Percentiles rank a stretch among this genome's conserved stretches.
phyloP scores from a whole-genome alignment of 192 early-diverging fungal species.

The Martensiomyces pterosporus region DNA sequence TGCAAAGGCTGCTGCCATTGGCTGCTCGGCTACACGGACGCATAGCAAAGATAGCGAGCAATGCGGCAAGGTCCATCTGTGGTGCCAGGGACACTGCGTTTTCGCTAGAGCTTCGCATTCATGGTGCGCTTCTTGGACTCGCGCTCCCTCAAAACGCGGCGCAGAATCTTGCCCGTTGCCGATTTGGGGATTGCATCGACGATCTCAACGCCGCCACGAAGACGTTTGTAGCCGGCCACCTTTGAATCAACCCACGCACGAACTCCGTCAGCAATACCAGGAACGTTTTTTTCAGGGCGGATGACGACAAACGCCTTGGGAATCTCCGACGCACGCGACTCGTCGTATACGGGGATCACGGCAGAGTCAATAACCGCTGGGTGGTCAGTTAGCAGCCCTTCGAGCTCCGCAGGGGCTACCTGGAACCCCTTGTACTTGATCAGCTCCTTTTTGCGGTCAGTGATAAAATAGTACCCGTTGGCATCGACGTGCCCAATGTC shows the following conservation, averaged over 20 bases:
- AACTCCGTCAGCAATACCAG: slow-evolving; percentile 33
- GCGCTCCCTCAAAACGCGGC: slow-evolving; percentile 58
- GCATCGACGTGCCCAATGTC: slow-evolving; percentile 60
- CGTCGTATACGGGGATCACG: slow-evolving; percentile 63
- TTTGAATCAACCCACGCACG: slow-evolving; percentile 54
- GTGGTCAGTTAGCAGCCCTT: slow-evolving; percentile 68
- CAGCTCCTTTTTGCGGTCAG: slow-evolving; percentile 72
- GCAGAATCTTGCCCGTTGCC: slow-evolving; percentile 77
- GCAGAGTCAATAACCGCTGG: slow-evolving; percentile 63
- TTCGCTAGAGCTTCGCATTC: slow-evolving; percentile 30
- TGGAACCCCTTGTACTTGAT: slow-evolving; percentile 48
- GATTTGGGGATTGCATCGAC: slow-evolving; percentile 74
- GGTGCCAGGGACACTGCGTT: no score
- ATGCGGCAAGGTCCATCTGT: no score
- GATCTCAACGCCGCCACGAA: slow-evolving; percentile 48
- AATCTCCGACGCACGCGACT: slow-evolving; percentile 61
- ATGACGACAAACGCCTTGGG: slow-evolving; percentile 80
- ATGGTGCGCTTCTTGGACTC: slow-evolving; percentile 11
- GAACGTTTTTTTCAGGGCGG: slow-evolving; percentile 34
- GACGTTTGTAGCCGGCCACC: slow-evolving; percentile 70
- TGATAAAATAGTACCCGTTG: slow-evolving; percentile 57
- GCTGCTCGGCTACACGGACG: no score
- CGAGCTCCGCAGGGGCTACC: slow-evolving; percentile 88
- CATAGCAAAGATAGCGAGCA: no score
- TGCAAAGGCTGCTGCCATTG: no score